Evolutionary conservation across 129 eudicot species (phyloP), one percentile per base, ranked within the genome.

Genomic region (Artemisia annua): DNA sequence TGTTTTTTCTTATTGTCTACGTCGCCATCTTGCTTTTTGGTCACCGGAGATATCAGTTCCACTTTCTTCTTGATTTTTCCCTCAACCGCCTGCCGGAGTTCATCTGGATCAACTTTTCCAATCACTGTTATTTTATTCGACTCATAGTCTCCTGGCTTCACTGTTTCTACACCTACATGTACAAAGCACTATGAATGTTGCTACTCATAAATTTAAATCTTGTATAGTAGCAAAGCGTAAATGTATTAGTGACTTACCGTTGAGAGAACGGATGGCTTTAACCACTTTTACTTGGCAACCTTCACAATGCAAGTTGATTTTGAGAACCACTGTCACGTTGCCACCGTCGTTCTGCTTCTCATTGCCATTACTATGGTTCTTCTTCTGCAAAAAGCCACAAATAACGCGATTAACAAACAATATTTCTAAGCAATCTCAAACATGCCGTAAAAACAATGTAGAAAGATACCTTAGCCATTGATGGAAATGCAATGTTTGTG

Each of bases 261-360:
- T 26, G 26, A 78, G 73, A 17, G 75, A 58, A 15, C 57, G 72
- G 20, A 74, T 69, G 16, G 50, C 43, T 75, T 71, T 81, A 14
- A 46, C 49, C 66, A 78, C 50, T 71, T 78, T 75, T 10, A n/a
- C 7, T 3, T 76, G 79, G 7, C 89, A 85, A 15, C 86, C 84
- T 55, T 81, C 52, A 32, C 89, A 85, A 66, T 85, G 82, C 76
- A 78, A 49, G 70, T 81, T 77, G 35, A 78, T 61, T 59, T 81
- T 75, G 15, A 81, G 65, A 52, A 70, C 83, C 43, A 71, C 80
- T 15, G n/a, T 66, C 15, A 24, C 60, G 22, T 13, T 18, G 48
- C 49, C 60, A 44, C 35, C 73, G 18, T 75, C 73, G 49, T 19
- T 52, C 26, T 59, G n/a, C 74, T 70, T 70, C 74, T 32, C 64